These are phyloP conservation scores for Tolypocladium nubicola DNA, from an alignment of 2,329 filamentous ascomycete species.

Conservation along the genomic window DNA sequence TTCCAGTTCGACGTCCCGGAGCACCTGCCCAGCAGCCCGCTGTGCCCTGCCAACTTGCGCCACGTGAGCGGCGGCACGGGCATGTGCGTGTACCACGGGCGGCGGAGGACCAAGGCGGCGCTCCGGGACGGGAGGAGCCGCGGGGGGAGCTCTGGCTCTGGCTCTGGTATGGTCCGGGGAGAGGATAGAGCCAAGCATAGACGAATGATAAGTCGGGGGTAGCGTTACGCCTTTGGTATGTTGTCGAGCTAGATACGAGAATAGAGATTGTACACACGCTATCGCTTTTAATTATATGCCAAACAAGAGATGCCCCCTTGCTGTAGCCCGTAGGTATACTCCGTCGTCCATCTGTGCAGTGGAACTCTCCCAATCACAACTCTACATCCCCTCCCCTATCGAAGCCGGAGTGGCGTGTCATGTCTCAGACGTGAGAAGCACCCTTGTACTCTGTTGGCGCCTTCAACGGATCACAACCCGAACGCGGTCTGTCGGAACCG, in stretches of 20 bases:
- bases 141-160: neutral
- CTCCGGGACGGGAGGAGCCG: slow-evolving; percentile 16
- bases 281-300: neutral
- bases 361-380: too few relatives aligned
- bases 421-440: neutral
- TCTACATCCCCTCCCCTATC: neutral
- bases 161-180: neutral
- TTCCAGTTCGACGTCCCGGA: slow-evolving; percentile 42
- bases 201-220: neutral
- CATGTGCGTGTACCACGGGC: slow-evolving; percentile 39
- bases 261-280: neutral
- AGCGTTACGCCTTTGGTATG: neutral
- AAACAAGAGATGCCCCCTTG: neutral
- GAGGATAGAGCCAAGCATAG: neutral
- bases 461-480: slow-evolving; percentile 2
- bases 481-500: neutral
- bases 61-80: slow-evolving; percentile 34
- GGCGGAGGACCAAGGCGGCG: slow-evolving; percentile 13
- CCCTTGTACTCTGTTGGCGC: slow-evolving; percentile 1
- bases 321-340: neutral
- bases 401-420: neutral
- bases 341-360: neutral
- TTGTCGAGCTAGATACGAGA: neutral
- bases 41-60: slow-evolving; percentile 38
- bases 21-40: slow-evolving; percentile 38